Conservation (phyloP, 768 basidiomycete genomes). For the Piloderma croceum region DNA sequence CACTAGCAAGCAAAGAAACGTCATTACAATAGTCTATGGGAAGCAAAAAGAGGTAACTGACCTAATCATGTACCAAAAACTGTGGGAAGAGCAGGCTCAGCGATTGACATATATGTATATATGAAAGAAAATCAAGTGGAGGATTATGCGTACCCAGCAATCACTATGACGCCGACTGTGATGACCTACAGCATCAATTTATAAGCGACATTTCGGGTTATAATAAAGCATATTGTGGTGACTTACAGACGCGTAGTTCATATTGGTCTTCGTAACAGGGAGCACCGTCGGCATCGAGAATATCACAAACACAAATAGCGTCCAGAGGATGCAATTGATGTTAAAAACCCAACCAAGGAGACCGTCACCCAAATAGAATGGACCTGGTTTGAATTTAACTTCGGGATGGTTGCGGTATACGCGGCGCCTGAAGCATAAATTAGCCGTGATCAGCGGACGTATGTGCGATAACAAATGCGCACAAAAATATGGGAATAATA, state of each 20-base stretch:
- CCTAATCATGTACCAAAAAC: constrained; percentile 55
- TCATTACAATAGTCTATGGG: too few species aligned
- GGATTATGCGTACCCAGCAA: constrained; percentile 42
- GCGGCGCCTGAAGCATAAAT: constrained; percentile 39
- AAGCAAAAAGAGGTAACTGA: too few species aligned
- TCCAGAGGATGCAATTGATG: constrained; percentile 62
- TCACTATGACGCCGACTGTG: constrained; percentile 45
- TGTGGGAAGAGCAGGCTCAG: constrained; percentile 14
- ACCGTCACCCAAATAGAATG: constrained; percentile 79
- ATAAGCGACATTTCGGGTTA: background rate
- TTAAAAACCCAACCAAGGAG: constrained; percentile 58
- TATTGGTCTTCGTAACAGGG: constrained; percentile 65
- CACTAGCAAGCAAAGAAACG: too few species aligned
- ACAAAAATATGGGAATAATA: constrained; percentile 74
- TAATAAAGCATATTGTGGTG: background rate
- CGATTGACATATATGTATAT: background rate
- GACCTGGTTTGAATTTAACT: constrained; percentile 79
- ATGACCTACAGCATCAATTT: constrained; percentile 36
- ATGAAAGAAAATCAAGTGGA: background rate
- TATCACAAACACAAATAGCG: constrained; percentile 61
- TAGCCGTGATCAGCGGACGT: background rate
- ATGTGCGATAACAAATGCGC: constrained; percentile 9
- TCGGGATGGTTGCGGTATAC: constrained; percentile 69
- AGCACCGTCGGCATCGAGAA: constrained; percentile 65
- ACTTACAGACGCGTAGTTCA: constrained; percentile 78